These are phyloP conservation scores for Termitomyces sp. DNA, from an alignment of 768 basidiomycete genomes.

Conservation along the genomic window DNA sequence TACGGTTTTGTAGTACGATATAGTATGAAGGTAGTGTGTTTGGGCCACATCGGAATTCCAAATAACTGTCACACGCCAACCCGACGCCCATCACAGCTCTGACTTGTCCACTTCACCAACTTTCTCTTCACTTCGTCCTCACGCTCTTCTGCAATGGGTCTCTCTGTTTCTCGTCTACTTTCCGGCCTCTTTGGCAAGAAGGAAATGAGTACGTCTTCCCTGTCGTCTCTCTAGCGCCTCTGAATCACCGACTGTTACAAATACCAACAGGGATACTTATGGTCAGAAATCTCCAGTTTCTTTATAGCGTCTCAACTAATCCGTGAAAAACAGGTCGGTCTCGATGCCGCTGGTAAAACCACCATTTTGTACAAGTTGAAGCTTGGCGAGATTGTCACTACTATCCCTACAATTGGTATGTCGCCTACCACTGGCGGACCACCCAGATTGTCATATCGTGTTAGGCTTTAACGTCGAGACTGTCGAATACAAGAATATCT, in stretches of 20 bases:
- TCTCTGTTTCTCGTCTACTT: slow-evolving; percentile 72
- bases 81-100: slow-evolving; percentile 21
- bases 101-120: slow-evolving; percentile 25
- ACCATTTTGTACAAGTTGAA: slow-evolving; percentile 99
- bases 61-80: slow-evolving; percentile 40
- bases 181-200: slow-evolving; percentile 93
- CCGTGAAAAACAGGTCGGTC: slow-evolving; percentile 70
- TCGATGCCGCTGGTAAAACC: slow-evolving; percentile 98
- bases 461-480: slow-evolving; percentile 99
- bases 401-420: slow-evolving; percentile 98
- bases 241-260: slow-evolving; percentile 26
- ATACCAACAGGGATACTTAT: slow-evolving; percentile 86
- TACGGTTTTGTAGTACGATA: too few species aligned
- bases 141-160: slow-evolving; percentile 61
- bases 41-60: slow-evolving; percentile 41
- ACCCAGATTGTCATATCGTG: slow-evolving; percentile 18
- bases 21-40: slow-evolving; percentile 8
- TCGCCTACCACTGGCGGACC: slow-evolving; percentile 16
- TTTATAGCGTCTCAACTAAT: slow-evolving; percentile 10
- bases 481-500: slow-evolving; percentile 99
- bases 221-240: slow-evolving; percentile 22
- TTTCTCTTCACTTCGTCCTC: slow-evolving; percentile 29
- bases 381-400: slow-evolving; percentile 99
- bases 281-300: slow-evolving; percentile 39
- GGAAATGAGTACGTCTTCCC: slow-evolving; percentile 91